phyloP scores from a whole-genome alignment of 140 eudicot species.

The Cichorium intybus region DNA sequence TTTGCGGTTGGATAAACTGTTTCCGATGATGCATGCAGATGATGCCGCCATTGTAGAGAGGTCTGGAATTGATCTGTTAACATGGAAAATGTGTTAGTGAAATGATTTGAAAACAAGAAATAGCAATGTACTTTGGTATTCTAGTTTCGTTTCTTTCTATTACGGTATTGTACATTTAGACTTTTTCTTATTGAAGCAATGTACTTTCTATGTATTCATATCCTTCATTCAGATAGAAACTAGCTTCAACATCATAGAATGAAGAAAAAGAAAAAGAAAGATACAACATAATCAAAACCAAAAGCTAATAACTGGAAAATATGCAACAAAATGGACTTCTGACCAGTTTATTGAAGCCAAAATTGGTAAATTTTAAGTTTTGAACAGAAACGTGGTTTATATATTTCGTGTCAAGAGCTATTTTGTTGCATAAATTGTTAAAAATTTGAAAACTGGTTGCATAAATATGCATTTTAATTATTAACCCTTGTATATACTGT shows the following conservation, averaged over 20 bases:
- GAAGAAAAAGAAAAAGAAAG: background rate
- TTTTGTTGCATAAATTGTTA: background rate
- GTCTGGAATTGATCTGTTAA: background rate
- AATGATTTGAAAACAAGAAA: background rate
- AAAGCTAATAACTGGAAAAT: background rate
- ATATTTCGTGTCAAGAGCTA: background rate
- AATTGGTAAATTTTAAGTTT: background rate
- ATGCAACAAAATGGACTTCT: background rate
- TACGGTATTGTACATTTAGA: too few species aligned
- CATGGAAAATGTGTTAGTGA: background rate
- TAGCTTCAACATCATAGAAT: background rate
- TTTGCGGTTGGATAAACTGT: slow-evolving; percentile 47
- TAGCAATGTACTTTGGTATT: background rate
- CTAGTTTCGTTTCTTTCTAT: background rate
- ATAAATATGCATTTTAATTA: background rate
- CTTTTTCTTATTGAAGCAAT: too few species aligned
- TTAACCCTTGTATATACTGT: background rate
- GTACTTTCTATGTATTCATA: background rate
- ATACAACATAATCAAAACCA: background rate
- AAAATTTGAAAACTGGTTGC: background rate
- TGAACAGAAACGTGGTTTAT: background rate
- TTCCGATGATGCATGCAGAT: slow-evolving; percentile 73
- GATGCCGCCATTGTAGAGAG: slow-evolving; percentile 59
- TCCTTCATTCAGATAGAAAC: background rate
- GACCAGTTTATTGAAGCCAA: background rate